Evolutionary conservation across 2,329 filamentous ascomycete genomes (phyloP).

Genomic region (Xylariaceae sp.): DNA sequence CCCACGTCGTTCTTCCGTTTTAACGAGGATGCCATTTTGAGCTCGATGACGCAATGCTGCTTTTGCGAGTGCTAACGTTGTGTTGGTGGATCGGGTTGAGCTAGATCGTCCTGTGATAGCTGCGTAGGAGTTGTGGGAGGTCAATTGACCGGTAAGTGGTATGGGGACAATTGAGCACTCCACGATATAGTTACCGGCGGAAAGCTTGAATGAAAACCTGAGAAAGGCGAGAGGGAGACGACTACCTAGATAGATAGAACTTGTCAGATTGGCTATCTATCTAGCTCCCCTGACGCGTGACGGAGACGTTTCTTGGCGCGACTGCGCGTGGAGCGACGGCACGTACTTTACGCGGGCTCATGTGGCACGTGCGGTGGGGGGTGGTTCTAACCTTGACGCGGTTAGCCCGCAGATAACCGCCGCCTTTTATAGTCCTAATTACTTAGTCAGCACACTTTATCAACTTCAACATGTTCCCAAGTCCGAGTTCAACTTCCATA

Average conservation of each 20-base stretch:
- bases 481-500: too few species aligned
- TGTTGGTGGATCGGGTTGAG: neutral
- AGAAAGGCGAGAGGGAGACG: too few species aligned
- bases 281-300: conserved; percentile 4
- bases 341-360: conserved; percentile 21
- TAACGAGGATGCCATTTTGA: conserved; percentile 48
- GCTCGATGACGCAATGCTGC: neutral
- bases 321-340: conserved; percentile 5
- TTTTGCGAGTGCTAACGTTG: neutral
- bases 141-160: too few species aligned
- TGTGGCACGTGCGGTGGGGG: conserved; percentile 14
- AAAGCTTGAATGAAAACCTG: too few species aligned
- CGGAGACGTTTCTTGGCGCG: conserved; percentile 1
- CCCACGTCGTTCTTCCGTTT: conserved; percentile 60
- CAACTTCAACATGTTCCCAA: neutral
- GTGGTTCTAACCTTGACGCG: neutral
- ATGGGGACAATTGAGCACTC: too few species aligned
- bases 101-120: too few species aligned
- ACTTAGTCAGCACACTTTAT: neutral
- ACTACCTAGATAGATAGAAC: too few species aligned
- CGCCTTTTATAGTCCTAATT: too few species aligned
- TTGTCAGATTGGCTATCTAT: neutral
- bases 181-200: too few species aligned
- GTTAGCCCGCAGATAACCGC: too few species aligned
- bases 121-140: too few species aligned